Conservation (phyloP, 495 filamentous ascomycete species). For the Penicillium egyptiacum region DNA sequence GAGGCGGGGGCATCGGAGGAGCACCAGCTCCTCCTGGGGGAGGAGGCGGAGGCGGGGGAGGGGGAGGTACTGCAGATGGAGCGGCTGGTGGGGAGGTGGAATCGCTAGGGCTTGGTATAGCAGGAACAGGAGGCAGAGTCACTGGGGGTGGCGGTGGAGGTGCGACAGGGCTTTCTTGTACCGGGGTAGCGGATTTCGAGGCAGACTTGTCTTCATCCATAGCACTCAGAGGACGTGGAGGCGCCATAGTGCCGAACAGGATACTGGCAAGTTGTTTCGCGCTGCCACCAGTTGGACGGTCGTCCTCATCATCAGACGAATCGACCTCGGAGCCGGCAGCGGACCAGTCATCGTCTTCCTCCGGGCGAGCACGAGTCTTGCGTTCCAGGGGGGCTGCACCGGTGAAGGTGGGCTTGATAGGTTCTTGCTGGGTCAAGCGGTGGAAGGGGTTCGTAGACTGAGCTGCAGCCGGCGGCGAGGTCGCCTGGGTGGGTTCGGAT, state of each 20-base stretch:
- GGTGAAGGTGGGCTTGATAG: constrained; percentile 36
- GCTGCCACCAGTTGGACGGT: constrained; percentile 71
- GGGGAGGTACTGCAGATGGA: constrained; percentile 34
- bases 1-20: constrained; percentile 27
- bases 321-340: constrained; percentile 77
- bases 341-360: constrained; percentile 87
- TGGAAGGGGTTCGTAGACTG: constrained; percentile 94
- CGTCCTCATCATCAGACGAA: constrained; percentile 65
- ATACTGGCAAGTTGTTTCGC: constrained; percentile 91
- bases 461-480: constrained; percentile 43
- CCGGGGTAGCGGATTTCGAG: constrained; percentile 41
- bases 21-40: constrained; percentile 25
- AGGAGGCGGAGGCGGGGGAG: constrained; percentile 44
- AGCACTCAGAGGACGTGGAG: constrained; percentile 82
- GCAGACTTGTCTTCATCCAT: constrained; percentile 65
- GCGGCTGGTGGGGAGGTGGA: constrained; percentile 37
- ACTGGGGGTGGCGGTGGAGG: constrained; percentile 34
- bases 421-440: constrained; percentile 63
- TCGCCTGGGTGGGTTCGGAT: constrained; percentile 17
- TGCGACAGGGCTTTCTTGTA: constrained; percentile 36
- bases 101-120: constrained; percentile 34
- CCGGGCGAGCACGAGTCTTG: constrained; percentile 58
- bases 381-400: constrained; percentile 42
- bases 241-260: constrained; percentile 95
- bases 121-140: constrained; percentile 32